These are phyloP conservation scores for Veloboletus limbatus DNA, from an alignment of 1,284 basidiomycete species.

Conservation along the genomic window DNA sequence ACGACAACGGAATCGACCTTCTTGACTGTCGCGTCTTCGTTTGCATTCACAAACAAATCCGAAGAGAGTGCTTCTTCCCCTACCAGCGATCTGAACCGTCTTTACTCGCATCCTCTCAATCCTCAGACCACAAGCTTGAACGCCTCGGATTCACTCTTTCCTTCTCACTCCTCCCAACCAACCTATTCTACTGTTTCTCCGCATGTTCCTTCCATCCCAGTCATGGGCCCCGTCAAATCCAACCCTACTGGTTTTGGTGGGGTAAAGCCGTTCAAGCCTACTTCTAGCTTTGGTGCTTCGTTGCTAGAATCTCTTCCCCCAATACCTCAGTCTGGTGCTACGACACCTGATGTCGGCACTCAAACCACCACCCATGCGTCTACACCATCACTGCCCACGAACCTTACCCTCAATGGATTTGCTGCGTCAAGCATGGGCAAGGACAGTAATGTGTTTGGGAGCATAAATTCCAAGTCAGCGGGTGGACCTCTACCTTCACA, in stretches of 20 bases:
- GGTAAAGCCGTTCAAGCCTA: constrained; percentile 89
- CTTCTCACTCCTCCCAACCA: constrained; percentile 41
- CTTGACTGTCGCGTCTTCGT: constrained; percentile 68
- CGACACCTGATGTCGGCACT: constrained; percentile 43
- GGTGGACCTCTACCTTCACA: constrained; percentile 27
- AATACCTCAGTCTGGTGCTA: constrained; percentile 56
- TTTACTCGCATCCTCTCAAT: constrained; percentile 22
- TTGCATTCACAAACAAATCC: constrained; percentile 44
- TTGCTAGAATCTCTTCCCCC: constrained; percentile 77
- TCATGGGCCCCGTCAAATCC: constrained; percentile 48
- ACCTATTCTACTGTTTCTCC: constrained; percentile 45
- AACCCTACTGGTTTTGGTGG: constrained; percentile 83
- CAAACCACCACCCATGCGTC: constrained; percentile 15
- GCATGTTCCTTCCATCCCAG: constrained; percentile 28
- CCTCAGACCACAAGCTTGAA: constrained; percentile 41
- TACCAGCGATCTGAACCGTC: constrained; percentile 7
- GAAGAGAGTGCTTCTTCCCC: constrained; percentile 21
- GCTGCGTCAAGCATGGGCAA: constrained; percentile 24
- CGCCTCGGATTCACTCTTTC: constrained; percentile 51
- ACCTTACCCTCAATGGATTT: constrained; percentile 11
- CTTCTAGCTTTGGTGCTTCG: constrained; percentile 83
- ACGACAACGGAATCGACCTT: constrained; percentile 45
- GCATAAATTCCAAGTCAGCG: constrained; percentile 28
- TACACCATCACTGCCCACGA: constrained; percentile 20
- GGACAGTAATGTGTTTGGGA: constrained; percentile 26